Conservation (phyloP, 768 basidiomycete species). For the Lactifluus subvellereus region DNA sequence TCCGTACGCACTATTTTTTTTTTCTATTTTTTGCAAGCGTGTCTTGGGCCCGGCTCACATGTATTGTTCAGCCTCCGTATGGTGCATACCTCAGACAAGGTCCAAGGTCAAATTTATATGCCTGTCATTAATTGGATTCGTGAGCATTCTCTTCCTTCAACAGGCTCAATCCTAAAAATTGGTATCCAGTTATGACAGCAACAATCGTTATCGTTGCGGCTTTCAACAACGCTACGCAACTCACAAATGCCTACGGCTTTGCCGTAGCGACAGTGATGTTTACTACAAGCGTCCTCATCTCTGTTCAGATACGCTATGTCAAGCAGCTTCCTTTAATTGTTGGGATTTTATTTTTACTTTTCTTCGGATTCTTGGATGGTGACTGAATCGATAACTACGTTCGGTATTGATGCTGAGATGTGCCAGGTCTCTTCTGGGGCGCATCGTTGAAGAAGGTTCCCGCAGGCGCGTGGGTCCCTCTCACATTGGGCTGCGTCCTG, state of each 20-base stretch:
- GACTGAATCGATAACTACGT: not conserved
- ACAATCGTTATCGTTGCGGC: constrained; percentile 51
- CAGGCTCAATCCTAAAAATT: not conserved
- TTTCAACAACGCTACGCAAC: constrained; percentile 46
- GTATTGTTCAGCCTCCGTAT: constrained; percentile 37
- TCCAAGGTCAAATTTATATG: constrained; percentile 63
- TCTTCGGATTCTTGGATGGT: constrained; percentile 63
- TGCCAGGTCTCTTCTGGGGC: constrained; percentile 52
- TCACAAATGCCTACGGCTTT: constrained; percentile 58
- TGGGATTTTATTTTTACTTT: constrained; percentile 41
- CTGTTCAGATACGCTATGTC: constrained; percentile 52
- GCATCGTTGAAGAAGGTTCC: constrained; percentile 57
- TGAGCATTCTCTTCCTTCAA: constrained; percentile 23
- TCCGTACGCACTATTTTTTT: constrained; percentile 29
- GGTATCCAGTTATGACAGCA: constrained; percentile 39
- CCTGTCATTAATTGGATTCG: constrained; percentile 55
- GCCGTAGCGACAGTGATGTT: constrained; percentile 64
- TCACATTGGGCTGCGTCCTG: constrained; percentile 50
- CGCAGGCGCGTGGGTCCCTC: constrained; percentile 61
- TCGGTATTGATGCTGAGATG: not conserved
- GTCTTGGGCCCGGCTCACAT: not conserved
- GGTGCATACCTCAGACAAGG: constrained; percentile 52
- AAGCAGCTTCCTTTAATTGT: constrained; percentile 44
- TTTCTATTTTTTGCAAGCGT: not conserved
- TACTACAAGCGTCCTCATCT: constrained; percentile 50